Conservation (phyloP, 441 rosid species). For the Populus hybrid region DNA sequence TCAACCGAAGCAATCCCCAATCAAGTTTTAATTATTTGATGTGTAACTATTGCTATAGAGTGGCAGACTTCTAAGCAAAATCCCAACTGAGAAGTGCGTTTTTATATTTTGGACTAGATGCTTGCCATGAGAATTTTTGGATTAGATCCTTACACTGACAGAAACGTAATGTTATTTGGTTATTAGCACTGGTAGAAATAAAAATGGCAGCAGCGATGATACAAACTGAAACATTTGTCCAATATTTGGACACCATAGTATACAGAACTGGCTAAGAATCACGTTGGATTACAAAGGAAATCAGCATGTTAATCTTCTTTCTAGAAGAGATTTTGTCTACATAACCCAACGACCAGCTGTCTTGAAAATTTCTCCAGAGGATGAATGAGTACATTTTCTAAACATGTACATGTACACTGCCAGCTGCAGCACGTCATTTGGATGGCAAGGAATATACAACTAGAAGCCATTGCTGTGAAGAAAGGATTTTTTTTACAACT, state of each 20-base stretch:
- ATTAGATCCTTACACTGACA: not conserved
- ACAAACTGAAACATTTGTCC: not conserved
- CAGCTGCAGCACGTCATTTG: not conserved
- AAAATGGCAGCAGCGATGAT: not conserved
- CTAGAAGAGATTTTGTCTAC: not conserved
- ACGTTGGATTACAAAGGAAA: not conserved
- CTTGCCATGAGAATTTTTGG: not conserved
- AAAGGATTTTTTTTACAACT: not conserved
- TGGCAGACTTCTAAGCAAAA: not conserved
- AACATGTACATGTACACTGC: not conserved
- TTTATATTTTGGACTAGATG: not conserved
- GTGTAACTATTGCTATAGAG: no score
- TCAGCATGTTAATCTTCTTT: conserved; percentile 4
- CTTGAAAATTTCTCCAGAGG: not conserved
- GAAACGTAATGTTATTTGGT: not conserved
- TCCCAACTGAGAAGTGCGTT: not conserved
- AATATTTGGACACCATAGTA: not conserved
- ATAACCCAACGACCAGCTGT: not conserved
- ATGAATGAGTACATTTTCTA: not conserved
- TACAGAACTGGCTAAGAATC: not conserved
- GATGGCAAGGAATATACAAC: conserved; percentile 14
- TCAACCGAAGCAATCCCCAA: no score
- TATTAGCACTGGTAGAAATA: not conserved
- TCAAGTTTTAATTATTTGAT: no score
- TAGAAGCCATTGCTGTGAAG: not conserved